Percentiles rank a stretch among this genome's conserved stretches.
phyloP scores from a whole-genome alignment of 352 stramenopile species.

The Poterioochromonas sp. region DNA sequence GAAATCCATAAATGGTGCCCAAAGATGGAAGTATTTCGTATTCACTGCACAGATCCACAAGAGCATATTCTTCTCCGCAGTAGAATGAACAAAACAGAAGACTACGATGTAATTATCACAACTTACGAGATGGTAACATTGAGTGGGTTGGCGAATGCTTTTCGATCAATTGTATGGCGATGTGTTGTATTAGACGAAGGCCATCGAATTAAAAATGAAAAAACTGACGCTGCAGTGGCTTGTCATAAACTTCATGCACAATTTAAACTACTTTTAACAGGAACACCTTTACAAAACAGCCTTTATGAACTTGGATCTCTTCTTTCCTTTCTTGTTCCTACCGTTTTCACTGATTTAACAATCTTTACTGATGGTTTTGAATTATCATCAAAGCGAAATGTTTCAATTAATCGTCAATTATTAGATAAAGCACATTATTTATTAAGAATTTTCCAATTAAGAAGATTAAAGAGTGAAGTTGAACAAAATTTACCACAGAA shows the following conservation, averaged over 20 bases:
- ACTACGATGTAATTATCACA: constrained; percentile 71
- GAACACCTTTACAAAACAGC: constrained; percentile 89
- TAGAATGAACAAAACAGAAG: constrained; percentile 41
- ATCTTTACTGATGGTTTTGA: constrained; percentile 60
- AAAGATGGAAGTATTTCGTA: constrained; percentile 72
- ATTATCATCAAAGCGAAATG: constrained; percentile 7
- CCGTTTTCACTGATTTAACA: constrained; percentile 75
- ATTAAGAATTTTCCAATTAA: constrained; percentile 69
- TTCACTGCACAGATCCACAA: constrained; percentile 71
- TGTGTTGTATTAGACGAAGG: constrained; percentile 87
- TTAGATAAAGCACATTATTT: constrained; percentile 73
- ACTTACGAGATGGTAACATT: constrained; percentile 82
- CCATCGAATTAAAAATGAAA: constrained; percentile 54
- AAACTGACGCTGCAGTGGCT: constrained; percentile 37
- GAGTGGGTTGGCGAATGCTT: constrained; percentile 53
- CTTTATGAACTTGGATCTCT: constrained; percentile 80
- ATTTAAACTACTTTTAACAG: constrained; percentile 56
- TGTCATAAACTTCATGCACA: constrained; percentile 43
- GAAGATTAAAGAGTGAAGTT: constrained; percentile 76
- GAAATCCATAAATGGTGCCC: constrained; percentile 79
- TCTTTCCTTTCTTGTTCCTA: constrained; percentile 79
- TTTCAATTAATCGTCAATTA: constrained; percentile 56
- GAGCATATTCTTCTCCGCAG: constrained; percentile 52
- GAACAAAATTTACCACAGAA: constrained; percentile 79
- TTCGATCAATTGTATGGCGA: constrained; percentile 69